phyloP scores from a whole-genome alignment of 345 rosid genomes.

The Rhodamnia rubescens region DNA sequence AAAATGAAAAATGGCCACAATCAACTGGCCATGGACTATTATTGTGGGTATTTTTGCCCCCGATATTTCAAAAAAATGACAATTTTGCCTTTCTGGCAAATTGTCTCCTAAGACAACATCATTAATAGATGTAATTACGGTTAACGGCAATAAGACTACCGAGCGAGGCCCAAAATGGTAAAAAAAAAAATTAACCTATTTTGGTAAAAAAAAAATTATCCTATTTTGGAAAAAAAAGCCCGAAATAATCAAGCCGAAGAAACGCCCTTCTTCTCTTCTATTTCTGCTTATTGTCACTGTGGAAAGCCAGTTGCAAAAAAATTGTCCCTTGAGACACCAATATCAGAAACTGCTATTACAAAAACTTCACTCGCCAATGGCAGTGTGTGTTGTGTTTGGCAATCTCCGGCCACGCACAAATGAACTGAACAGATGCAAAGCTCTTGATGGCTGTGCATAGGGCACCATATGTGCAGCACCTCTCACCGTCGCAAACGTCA shows the following conservation, averaged over 20 bases:
- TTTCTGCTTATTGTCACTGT: background rate
- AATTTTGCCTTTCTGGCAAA: too few relatives aligned
- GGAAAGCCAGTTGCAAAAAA: background rate
- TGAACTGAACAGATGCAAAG: conserved; percentile 66
- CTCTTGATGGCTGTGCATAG: conserved; percentile 73
- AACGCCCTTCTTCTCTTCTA: background rate
- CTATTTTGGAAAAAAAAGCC: too few relatives aligned
- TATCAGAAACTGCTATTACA: background rate
- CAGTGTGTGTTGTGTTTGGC: conserved; percentile 38
- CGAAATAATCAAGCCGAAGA: background rate
- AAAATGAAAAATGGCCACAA: too few relatives aligned
- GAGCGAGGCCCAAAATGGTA: too few relatives aligned
- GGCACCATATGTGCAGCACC: conserved; percentile 99
- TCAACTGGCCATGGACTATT: too few relatives aligned
- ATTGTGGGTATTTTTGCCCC: too few relatives aligned
- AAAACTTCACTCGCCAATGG: conserved; percentile 15
- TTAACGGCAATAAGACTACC: too few relatives aligned
- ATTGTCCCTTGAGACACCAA: background rate
- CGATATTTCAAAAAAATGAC: too few relatives aligned
- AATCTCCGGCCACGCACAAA: conserved; percentile 57
- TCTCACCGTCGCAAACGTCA: conserved; percentile 75
- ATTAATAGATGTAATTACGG: too few relatives aligned
- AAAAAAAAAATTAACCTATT: too few relatives aligned
- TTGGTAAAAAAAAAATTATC: too few relatives aligned
- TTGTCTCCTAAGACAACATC: too few relatives aligned